Evolutionary conservation across 148 eudicot genomes (phyloP).

Genomic region (Fagopyrum tataricum): DNA sequence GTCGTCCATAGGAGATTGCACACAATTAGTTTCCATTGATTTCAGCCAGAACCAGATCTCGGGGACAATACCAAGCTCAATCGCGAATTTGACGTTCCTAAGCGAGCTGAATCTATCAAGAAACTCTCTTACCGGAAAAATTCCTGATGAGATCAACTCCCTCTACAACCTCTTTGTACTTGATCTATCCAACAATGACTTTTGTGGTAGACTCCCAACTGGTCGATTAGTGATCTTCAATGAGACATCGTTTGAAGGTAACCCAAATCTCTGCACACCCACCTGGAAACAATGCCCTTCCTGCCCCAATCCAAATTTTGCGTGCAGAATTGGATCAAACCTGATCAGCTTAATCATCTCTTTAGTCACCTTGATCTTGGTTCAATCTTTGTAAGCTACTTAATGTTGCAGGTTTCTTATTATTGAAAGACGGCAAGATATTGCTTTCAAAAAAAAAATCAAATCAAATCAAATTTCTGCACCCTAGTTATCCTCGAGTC

Average conservation of each 20-base stretch:
- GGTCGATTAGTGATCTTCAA: slow-evolving; percentile 20
- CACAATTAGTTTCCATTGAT: slow-evolving; percentile 27
- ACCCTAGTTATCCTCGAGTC: too few relatives aligned
- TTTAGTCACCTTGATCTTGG: slow-evolving; percentile 17
- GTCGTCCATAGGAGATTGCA: slow-evolving; percentile 20
- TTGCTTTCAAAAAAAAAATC: too few relatives aligned
- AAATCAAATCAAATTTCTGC: too few relatives aligned
- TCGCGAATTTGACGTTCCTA: slow-evolving; percentile 22
- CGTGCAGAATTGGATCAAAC: slow-evolving; percentile 15
- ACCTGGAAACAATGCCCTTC: slow-evolving; percentile 28
- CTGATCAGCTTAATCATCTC: slow-evolving; percentile 23
- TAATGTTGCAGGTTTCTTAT: too few relatives aligned
- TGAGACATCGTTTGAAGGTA: slow-evolving; percentile 31
- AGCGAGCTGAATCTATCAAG: slow-evolving; percentile 28
- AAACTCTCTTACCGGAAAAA: slow-evolving; percentile 39
- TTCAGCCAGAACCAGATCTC: slow-evolving; percentile 34
- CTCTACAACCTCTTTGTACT: slow-evolving; percentile 23
- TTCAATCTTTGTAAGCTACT: background rate
- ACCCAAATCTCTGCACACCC: slow-evolving; percentile 39
- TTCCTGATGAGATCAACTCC: slow-evolving; percentile 26
- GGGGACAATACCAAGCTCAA: slow-evolving; percentile 32
- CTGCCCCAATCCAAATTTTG: background rate
- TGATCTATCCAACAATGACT: slow-evolving; percentile 46
- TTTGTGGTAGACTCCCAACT: slow-evolving; percentile 36
- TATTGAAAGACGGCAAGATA: too few relatives aligned